Evolutionary conservation across 768 basidiomycete species (phyloP), one percentile per base, ranked within the genome.

Genomic region (Mycena capillaripes): DNA sequence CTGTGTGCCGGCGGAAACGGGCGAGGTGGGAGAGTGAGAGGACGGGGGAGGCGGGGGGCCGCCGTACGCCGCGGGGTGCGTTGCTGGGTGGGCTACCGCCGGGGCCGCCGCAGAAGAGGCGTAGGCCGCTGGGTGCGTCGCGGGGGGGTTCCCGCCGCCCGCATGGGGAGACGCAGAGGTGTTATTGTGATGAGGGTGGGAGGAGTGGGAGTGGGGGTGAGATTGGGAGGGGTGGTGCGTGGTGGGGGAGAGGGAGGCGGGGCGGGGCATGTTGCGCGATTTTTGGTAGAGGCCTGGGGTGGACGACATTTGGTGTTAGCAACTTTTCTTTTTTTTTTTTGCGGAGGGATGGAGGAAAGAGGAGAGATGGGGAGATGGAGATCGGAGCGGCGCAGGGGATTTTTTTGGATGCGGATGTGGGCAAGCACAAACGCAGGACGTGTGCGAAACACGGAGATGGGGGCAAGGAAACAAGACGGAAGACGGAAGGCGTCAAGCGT

Each of bases 211-310:
- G 61, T 75, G 46, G 59, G 74, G 67, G 34, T 62, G 27, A 32
- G 67, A 72, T 75, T 78, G 66, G 75, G 59, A 71, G 63, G 7
- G 78, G 78, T 3, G 75, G 79, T 38, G 38, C 76, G 83, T 85
- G 27, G 69, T 29, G 29, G 63, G 62, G 17, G 76, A 80, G 73
- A 92, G 87, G 68, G 88, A 88, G 60, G 90, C 83, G 67, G 93
- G 93, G 71, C 93, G 92, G 77, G 92, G 89, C 82, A 91, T 91
- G 82, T 90, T 90, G 81, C 91, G 90, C 74, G 91, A 90, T 88
- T 94, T 95, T 87, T 92, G 92, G 86, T 95, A 95, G 79, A 95
- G 92, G 76, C 93, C 94, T 95, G 86, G 76, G 76, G 76, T 76
- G 78, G 75, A n/a, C n/a, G n/a, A 78, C 38, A 38, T 38, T 36